These are phyloP conservation scores for Dendryphion nanum DNA, from an alignment of 2,329 filamentous ascomycete species.

Conservation along the genomic window DNA sequence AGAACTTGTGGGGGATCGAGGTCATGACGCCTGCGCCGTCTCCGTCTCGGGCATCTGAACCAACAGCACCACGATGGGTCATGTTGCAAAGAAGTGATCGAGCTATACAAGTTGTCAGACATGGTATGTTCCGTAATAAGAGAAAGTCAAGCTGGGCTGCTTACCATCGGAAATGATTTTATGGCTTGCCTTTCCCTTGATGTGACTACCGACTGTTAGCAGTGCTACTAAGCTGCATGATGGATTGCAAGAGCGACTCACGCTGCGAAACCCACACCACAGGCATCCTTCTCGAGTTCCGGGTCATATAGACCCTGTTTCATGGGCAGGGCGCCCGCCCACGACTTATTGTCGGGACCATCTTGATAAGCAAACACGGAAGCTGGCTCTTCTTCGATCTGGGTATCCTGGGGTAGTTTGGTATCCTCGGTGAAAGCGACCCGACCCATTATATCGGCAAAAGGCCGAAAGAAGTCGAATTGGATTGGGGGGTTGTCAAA, in stretches of 20 bases:
- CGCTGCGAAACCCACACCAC: slow-evolving; percentile 98
- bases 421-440: slow-evolving; percentile 53
- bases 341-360: slow-evolving; percentile 76
- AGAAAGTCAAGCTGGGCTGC: too few species aligned
- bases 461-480: slow-evolving; percentile 41
- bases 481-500: neutral
- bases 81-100: slow-evolving; percentile 98
- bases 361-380: slow-evolving; percentile 81
- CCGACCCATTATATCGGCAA: slow-evolving; percentile 55
- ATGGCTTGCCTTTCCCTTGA: slow-evolving; percentile 95
- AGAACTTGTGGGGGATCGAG: slow-evolving; percentile 97
- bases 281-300: slow-evolving; percentile 95
- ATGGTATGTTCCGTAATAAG: neutral
- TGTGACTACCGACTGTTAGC: slow-evolving; percentile 63
- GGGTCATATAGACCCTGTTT: slow-evolving; percentile 99
- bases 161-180: slow-evolving; percentile 98
- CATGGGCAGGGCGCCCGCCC: slow-evolving; percentile 92
- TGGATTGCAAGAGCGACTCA: too few species aligned
- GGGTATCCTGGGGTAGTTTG: slow-evolving; percentile 45
- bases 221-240: too few species aligned
- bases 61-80: slow-evolving; percentile 98
- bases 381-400: slow-evolving; percentile 59
- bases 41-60: slow-evolving; percentile 95
- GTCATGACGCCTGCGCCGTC: slow-evolving; percentile 99
- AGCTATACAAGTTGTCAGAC: slow-evolving; percentile 54